phyloP scores from a whole-genome alignment of 495 filamentous ascomycete species.

The Pyrenopolyporus hunteri region DNA sequence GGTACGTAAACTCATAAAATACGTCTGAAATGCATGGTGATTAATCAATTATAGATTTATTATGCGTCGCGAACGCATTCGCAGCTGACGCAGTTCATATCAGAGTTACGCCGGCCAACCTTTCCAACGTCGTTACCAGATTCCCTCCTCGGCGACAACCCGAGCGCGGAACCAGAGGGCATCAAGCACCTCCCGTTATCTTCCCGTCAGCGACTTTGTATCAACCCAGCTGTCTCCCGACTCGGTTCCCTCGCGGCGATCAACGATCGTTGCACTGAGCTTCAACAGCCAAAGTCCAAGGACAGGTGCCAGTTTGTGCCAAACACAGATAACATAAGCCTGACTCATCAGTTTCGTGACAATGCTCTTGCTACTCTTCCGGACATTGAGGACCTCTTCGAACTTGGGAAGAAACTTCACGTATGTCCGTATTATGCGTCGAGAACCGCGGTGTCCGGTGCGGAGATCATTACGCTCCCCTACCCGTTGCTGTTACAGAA shows the following conservation, averaged over 20 bases:
- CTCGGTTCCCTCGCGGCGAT: constrained; percentile 80
- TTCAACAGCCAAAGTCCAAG: constrained; percentile 77
- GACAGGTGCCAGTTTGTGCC: constrained; percentile 80
- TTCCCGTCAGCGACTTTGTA: constrained; percentile 91
- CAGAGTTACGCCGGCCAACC: constrained; percentile 81
- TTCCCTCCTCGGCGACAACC: constrained; percentile 40
- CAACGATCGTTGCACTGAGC: constrained; percentile 91
- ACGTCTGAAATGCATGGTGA: constrained; percentile 2
- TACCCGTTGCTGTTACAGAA: constrained; percentile 91
- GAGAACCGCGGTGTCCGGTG: constrained; percentile 76
- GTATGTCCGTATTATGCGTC: constrained; percentile 98
- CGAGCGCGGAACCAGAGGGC: constrained; percentile 58
- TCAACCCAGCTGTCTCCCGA: constrained; percentile 78
- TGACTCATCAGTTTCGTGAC: constrained; percentile 85
- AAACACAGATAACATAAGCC: constrained; percentile 70
- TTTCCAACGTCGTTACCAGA: constrained; percentile 65
- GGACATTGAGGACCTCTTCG: constrained; percentile 90
- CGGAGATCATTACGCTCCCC: constrained; percentile 92
- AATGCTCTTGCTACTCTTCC: constrained; percentile 81
- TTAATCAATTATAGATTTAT: constrained; percentile 64
- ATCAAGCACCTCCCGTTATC: constrained; percentile 89
- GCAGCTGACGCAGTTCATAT: constrained; percentile 91
- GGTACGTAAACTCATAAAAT: constrained; percentile 42
- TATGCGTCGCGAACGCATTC: constrained; percentile 97
- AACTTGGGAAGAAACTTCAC: constrained; percentile 75